Conservation (phyloP, 2,329 filamentous ascomycete species). For the Aspergillus uvarum region DNA sequence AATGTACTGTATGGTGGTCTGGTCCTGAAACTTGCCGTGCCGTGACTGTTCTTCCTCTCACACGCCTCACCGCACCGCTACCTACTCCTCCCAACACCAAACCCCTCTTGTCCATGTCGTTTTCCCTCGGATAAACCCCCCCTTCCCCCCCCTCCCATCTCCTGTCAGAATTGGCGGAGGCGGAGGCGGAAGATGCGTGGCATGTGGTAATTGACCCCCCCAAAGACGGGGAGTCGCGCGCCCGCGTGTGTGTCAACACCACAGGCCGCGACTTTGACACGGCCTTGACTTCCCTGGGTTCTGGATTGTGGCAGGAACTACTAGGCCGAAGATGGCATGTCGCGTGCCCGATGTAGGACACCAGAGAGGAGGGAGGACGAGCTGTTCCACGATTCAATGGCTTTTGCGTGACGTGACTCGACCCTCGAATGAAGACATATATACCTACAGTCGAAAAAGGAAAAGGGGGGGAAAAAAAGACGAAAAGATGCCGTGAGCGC, state of each 20-base stretch:
- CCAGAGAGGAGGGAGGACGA: neutral
- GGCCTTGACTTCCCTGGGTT: neutral
- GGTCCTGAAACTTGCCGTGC: too few species aligned
- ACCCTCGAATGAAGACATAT: too few species aligned
- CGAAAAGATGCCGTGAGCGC: neutral
- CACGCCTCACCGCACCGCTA: neutral
- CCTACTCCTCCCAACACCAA: neutral
- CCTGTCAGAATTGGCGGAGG: neutral
- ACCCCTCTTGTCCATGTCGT: neutral
- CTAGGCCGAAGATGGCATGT: neutral
- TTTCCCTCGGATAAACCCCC: neutral
- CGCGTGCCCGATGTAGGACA: conserved; percentile 10
- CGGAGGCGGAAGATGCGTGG: neutral
- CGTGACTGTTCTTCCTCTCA: neutral
- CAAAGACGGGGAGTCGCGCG: too few species aligned
- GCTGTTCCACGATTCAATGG: too few species aligned
- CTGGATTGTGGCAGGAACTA: neutral
- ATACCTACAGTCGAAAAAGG: neutral
- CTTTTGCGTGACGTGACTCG: neutral
- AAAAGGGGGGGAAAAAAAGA: neutral
- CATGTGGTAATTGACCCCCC: neutral
- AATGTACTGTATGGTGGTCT: too few species aligned
- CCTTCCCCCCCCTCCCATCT: too few species aligned
- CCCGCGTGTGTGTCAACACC: neutral
- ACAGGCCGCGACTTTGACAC: neutral